Evolutionary conservation across 2,329 filamentous ascomycete genomes (phyloP), one percentile per base, ranked within the genome.

Genomic region (Penicillium frequentans): DNA sequence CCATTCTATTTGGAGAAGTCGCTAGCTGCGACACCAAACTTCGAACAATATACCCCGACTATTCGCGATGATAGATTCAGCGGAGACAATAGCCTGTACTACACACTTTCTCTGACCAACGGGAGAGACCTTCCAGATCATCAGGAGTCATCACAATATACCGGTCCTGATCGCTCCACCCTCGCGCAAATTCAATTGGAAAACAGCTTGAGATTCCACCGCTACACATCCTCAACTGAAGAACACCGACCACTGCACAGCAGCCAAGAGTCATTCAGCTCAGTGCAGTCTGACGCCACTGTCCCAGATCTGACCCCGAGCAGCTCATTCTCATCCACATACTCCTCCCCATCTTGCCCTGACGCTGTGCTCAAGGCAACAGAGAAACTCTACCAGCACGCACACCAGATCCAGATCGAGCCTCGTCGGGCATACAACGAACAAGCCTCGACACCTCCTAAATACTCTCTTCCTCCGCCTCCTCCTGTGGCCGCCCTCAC

Each of bases 1-100:
- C 73, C 73, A 5, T 76, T 75, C 61, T 76, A 75, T 49, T 70
- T 76, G 23, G 73, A 76, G 56, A 64, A 70, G 42, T 71, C 73
- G 16, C 57, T 75, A 44, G 62, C 67, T 7, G 64, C 61, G 35
- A 65, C 68, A 13, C 62, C 64, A n/a, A 56, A 63, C 39, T 70
- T 67, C 66, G 53, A 68, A 24, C 56, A 59, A 35, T 62, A 65
- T 52, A 60, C 57, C 29, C 65, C 65, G 24, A 63, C 61, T 8
- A 66, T 69, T 60, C 68, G 71, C 56, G 64, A 74, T 70, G 69
- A 68, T 52, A 68, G 65, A 59, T 67, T 67, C 48, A 69, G 63
- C 51, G 66, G 71, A 46, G 62, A 71, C 42, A 55, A 66, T 44
- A 65, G 64, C 58, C 66, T 68, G 44, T 74, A 72, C 57, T 73